Base-by-base conservation (phyloP, 1,139 yeast species). In the Pichia kudriavzevii region DNA sequence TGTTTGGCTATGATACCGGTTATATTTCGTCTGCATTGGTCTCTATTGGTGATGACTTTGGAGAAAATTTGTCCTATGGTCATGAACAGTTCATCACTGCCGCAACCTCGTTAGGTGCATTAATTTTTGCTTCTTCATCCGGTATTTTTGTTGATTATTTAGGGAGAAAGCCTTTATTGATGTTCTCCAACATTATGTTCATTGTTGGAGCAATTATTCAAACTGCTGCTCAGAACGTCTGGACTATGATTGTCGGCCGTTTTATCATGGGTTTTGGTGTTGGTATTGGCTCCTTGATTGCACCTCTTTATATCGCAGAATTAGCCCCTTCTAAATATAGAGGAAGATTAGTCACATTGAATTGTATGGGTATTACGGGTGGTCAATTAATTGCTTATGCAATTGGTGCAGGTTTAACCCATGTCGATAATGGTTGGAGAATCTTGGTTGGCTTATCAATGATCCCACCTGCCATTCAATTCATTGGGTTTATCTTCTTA, bases 1-100 rank as follows among this genome's bases (percentile, higher is more conserved):
- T 88, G 85, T 88, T 87, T 60, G 97, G 97, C 45, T 88, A 88
- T 55, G 97, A 88, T 58, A 88, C 97, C 0, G 97, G 96, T 42
- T 88, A 88, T 59, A 85, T 88, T 30, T 87, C 96, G 1, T 79
- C 94, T 12, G 96, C 96, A 0, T 66, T 88, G 51, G 94, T 87
- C 13, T 76, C 85, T 28, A 75, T 88, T 32, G 87, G 91, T 6
- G 72, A 76, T 6, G 95, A 83, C 53, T 69, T 88, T 46, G 64
- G 66, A 22, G 61, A 63, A 34, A 48, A 62, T 6, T 60, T 84
- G 35, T 67, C 88, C 0, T 71, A 73, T 38, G 91, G 94, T 32
- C 79, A 87, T 46, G 82, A 83, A 59, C 95, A 88, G 59, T 66
- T 83, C 45, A 84, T 88, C 50, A 88, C 97, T 0, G 80, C 95